Evolutionary conservation across 768 basidiomycete genomes (phyloP).

Genomic region (Suillus americanus): DNA sequence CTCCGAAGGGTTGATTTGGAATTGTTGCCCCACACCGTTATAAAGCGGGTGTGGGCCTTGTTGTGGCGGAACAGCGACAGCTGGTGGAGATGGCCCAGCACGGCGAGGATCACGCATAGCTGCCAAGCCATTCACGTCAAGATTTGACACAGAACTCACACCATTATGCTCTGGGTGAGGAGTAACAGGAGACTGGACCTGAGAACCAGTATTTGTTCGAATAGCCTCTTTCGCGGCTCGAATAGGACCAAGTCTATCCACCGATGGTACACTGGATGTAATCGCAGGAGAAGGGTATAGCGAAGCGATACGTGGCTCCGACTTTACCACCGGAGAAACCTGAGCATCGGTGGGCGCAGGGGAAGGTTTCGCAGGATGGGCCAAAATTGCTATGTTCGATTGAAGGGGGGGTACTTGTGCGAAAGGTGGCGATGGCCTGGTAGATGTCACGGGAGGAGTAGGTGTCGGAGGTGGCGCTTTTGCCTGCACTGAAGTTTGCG

Average conservation of each 20-base stretch:
- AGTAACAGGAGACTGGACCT: slow-evolving; percentile 13
- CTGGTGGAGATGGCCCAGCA: slow-evolving; percentile 1
- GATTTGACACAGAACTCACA: neutral
- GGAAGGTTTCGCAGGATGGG: neutral
- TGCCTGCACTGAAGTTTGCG: neutral
- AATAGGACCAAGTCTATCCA: slow-evolving; percentile 33
- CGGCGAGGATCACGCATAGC: slow-evolving; percentile 3
- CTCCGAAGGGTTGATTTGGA: neutral
- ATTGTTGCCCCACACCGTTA: slow-evolving; percentile 8
- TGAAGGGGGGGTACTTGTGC: neutral
- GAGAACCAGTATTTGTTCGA: slow-evolving; percentile 4
- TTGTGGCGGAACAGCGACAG: slow-evolving; percentile 7
- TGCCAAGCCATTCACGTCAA: neutral
- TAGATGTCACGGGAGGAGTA: neutral
- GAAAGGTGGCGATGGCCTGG: neutral
- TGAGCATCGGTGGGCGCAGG: slow-evolving; percentile 10
- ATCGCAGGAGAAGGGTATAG: slow-evolving; percentile 8
- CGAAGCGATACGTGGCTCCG: slow-evolving; percentile 17
- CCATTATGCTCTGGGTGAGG: slow-evolving; percentile 1
- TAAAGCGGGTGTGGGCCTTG: neutral
- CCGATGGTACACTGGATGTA: slow-evolving; percentile 6
- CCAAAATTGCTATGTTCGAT: neutral
- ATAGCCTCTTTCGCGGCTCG: slow-evolving; percentile 32
- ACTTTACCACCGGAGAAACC: slow-evolving; percentile 14
- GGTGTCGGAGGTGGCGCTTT: slow-evolving; percentile 5